Conservation (phyloP, 257 asterid genomes). For the Hygrophila difformis region DNA sequence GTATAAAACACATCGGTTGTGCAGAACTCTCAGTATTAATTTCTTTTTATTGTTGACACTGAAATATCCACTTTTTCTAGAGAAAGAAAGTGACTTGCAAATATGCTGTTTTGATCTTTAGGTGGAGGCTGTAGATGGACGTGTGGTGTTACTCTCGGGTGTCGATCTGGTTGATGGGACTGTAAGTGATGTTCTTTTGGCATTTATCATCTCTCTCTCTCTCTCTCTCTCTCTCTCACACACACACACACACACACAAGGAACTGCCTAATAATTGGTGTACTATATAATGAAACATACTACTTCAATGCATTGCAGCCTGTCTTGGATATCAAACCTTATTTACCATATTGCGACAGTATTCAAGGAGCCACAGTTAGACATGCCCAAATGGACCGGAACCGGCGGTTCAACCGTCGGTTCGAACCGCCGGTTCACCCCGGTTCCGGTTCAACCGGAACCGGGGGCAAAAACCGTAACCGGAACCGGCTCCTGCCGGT, state of each 20-base stretch:
- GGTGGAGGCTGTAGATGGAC: constrained; percentile 70
- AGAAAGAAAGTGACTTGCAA: constrained; percentile 1
- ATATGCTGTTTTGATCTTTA: constrained; percentile 16
- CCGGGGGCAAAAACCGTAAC: too few species aligned
- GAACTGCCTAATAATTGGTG: too few species aligned
- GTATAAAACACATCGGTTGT: too few species aligned
- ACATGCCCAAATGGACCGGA: too few species aligned
- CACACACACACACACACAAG: too few species aligned
- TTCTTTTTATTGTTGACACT: neutral
- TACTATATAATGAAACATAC: constrained; percentile 16
- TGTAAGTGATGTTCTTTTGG: constrained; percentile 30
- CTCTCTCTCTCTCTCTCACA: constrained; percentile 6
- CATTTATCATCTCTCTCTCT: constrained; percentile 9
- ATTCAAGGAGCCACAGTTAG: constrained; percentile 59
- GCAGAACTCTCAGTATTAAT: too few species aligned
- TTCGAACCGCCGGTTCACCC: too few species aligned
- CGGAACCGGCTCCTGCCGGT: too few species aligned
- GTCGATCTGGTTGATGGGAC: constrained; percentile 98
- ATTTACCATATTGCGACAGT: constrained; percentile 90
- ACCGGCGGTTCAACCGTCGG: too few species aligned
- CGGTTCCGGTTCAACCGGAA: too few species aligned
- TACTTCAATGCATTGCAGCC: constrained; percentile 47
- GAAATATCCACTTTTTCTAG: constrained; percentile 3
- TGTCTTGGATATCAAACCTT: constrained; percentile 91
- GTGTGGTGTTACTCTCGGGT: constrained; percentile 63